Base-by-base conservation (phyloP, 805 yeast genomes). In the Zygotorulaspora sp. region DNA sequence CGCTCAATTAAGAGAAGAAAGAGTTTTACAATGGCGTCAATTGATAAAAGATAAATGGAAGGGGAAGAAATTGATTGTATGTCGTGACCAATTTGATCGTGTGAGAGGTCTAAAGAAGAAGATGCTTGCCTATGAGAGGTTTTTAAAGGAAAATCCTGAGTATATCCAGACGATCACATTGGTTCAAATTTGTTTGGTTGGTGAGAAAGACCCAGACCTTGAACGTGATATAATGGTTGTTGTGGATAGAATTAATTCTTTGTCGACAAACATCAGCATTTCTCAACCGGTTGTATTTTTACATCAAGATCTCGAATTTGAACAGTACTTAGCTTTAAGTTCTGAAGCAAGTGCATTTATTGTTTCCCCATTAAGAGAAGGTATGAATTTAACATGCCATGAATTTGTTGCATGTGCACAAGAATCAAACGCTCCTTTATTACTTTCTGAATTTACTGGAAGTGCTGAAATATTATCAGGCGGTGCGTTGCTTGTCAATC, bases 341-440 rank as follows among this genome's bases (percentile, higher is more conserved):
- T 67, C 78, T 24, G 97, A 88, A 56, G 96, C 97, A 1, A 94
- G 86, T 48, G 70, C 78, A 1, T 92, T 92, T 54, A 78, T 84
- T 30, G 96, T 90, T 2, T 80, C 94, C 7, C 84, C 96, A 1
- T 75, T 90, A 71, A 79, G 98, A 57, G 98, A 92, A 61, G 98
- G 98, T 17, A 84, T 92, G 88, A 92, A 92, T 53, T 70, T 92
- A 55, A 89, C 97, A 0, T 90, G 96, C 50, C 98, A 92, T 57
- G 98, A 92, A 59, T 92, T 83, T 58, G 74, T 88, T 28, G 81
- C 80, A 38, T 84, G 95, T 17, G 75, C 92, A 1, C 64, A 69
- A 15, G 77, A 74, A 28, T 75, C 76, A 42, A 79, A 82, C 47
- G 82, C 96, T 0, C 96, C 96, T 1, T 70, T 90, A 45, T 73